These are phyloP conservation scores for Chaetoscypha palmicola DNA, from an alignment of 2,329 filamentous ascomycete genomes.

Conservation along the genomic window DNA sequence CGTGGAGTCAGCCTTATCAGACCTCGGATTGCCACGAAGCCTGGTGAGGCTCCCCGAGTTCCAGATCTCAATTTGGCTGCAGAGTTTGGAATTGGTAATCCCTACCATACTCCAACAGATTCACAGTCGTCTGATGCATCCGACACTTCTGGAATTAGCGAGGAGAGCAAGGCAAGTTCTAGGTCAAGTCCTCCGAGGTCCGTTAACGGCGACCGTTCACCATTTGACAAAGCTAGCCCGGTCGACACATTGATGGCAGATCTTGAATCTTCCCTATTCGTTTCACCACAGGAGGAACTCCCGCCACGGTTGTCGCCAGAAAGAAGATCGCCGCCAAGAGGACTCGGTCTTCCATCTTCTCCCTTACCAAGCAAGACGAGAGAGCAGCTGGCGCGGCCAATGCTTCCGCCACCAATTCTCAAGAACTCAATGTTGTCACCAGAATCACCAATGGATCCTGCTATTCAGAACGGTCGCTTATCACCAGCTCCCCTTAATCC, in stretches of 20 bases:
- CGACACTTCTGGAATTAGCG: slow-evolving; percentile 50
- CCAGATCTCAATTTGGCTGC: slow-evolving; percentile 46
- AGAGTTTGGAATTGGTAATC: slow-evolving; percentile 55
- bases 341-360: slow-evolving; percentile 17
- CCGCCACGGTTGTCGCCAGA: slow-evolving; percentile 27
- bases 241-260: slow-evolving; percentile 51
- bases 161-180: slow-evolving; percentile 54
- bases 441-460: slow-evolving; percentile 42
- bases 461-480: slow-evolving; percentile 35
- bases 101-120: slow-evolving; percentile 56
- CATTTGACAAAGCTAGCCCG: slow-evolving; percentile 33
- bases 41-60: slow-evolving; percentile 22
- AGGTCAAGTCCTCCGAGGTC: slow-evolving; percentile 50
- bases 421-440: slow-evolving; percentile 23
- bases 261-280: slow-evolving; percentile 45
- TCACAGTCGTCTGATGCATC: slow-evolving; percentile 62
- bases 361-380: slow-evolving; percentile 24
- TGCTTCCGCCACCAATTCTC: slow-evolving; percentile 12
- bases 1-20: slow-evolving; percentile 26
- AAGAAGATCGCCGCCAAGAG: not conserved
- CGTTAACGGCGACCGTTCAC: slow-evolving; percentile 26
- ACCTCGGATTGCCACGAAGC: slow-evolving; percentile 16
- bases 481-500: slow-evolving; percentile 26
- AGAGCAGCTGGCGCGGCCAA: slow-evolving; percentile 13
- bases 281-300: slow-evolving; percentile 31